Evolutionary conservation across 2,329 filamentous ascomycete genomes (phyloP), one percentile per base, ranked within the genome.

Genomic region (Ophiostoma tasmaniense): DNA sequence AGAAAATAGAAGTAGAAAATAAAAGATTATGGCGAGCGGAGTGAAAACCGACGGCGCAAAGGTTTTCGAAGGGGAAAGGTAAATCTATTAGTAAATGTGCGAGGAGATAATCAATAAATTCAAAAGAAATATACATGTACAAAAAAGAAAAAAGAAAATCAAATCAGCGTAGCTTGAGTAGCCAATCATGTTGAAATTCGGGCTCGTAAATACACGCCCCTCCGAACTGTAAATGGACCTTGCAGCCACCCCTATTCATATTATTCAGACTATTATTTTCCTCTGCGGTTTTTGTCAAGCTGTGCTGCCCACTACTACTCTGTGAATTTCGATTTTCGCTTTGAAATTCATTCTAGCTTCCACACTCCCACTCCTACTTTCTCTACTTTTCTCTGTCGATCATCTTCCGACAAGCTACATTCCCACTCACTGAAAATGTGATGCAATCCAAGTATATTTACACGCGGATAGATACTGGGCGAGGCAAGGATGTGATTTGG

Each of bases 391-490:
- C 42, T 55, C 7, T 25, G 50, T 25, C 50, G 50, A 55, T 55
- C 50, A 22, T 25, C 25, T 61, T 30, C 55, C 55, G 22, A 61
- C 25, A 13, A 28, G 25, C 25, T 30, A 61, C 55, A 61, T 61
- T 11, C 55, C 22, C 8, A 30, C 55, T 3, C n/a, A 20, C 25
- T 30, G 13, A 28, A 3, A 61, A 28, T 61, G 55, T 28, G 25
- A 30, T 30, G 55, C 25, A 28, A 61, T 61, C n/a, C 55, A 61
- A 61, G 55, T 61, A 61, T 61, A 17, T 30, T 55, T 55, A 55
- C 50, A 55, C 22, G 55, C 62, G 62, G 59, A 62, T 62, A 35
- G 59, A 30, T 62, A 35, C 59, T 62, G 25, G 28, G 59, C 59
- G n/a, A 35, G 59, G 59, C 59, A 62, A 62, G 59, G 59, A 62